These are phyloP conservation scores for Litsea cubeba DNA, from an alignment of 164 flowering plant species.

Conservation along the genomic window DNA sequence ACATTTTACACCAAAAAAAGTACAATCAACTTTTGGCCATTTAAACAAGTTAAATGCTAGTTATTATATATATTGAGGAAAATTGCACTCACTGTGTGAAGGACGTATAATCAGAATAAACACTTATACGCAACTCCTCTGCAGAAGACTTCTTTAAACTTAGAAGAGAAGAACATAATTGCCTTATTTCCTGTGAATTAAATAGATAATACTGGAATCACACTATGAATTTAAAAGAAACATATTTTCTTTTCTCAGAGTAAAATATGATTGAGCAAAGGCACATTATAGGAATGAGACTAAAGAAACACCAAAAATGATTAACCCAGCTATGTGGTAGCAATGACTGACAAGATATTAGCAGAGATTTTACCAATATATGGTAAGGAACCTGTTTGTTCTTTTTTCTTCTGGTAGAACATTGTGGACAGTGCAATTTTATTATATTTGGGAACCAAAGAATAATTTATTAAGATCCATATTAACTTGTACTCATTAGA, in stretches of 20 bases:
- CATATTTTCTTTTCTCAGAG: neutral
- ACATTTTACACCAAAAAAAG: neutral
- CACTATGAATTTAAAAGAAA: neutral
- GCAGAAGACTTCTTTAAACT: slow-evolving; percentile 96
- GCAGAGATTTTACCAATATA: neutral
- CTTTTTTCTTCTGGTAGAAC: neutral
- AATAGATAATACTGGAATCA: slow-evolving; percentile 5
- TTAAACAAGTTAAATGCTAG: neutral
- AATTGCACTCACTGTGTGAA: slow-evolving; percentile 69
- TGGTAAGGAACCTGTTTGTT: neutral
- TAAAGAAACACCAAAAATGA: neutral
- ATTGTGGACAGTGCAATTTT: no score
- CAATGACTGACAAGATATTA: neutral
- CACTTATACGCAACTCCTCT: slow-evolving; percentile 98
- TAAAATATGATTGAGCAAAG: neutral
- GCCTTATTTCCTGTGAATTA: slow-evolving; percentile 77
- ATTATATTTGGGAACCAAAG: no score
- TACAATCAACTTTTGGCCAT: neutral
- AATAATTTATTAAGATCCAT: neutral
- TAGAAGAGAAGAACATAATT: slow-evolving; percentile 69
- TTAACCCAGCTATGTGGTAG: neutral
- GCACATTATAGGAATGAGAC: neutral
- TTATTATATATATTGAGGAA: neutral
- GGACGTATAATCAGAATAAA: slow-evolving; percentile 92
- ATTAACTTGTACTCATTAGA: neutral